These are phyloP conservation scores for Forsythia suspensa DNA, from an alignment of 257 asterid species.

Conservation along the genomic window DNA sequence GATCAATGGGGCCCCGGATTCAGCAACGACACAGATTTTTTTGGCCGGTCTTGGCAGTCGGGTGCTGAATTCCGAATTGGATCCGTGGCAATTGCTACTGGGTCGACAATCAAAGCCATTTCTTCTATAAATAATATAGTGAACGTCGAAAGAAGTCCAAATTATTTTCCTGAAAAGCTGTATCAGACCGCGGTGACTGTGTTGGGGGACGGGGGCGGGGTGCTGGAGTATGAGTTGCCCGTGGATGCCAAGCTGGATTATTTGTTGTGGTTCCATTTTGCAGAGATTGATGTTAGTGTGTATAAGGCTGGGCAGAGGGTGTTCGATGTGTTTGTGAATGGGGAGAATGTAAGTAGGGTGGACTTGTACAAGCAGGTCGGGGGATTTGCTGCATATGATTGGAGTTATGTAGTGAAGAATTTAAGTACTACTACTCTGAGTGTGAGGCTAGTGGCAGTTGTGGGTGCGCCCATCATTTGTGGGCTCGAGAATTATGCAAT, in stretches of 20 bases:
- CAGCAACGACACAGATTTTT: constrained; percentile 73
- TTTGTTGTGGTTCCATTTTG: constrained; percentile 82
- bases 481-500: constrained; percentile 96
- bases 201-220: constrained; percentile 45
- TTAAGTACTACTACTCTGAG: constrained; percentile 57
- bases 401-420: constrained; percentile 74
- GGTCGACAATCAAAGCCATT: constrained; percentile 55
- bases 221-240: constrained; percentile 60
- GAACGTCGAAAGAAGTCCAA: constrained; percentile 59
- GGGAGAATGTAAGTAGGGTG: constrained; percentile 63
- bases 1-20: constrained; percentile 95
- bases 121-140: constrained; percentile 49
- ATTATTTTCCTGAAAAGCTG: constrained; percentile 75
- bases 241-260: constrained; percentile 94
- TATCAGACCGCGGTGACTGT: constrained; percentile 71
- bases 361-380: constrained; percentile 82
- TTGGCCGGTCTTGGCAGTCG: constrained; percentile 85
- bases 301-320: constrained; percentile 76
- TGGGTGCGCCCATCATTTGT: constrained; percentile 75
- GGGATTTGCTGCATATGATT: constrained; percentile 77
- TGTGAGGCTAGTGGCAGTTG: constrained; percentile 71
- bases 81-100: constrained; percentile 27
- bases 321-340: constrained; percentile 81
- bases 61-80: constrained; percentile 44
- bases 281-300: constrained; percentile 89